phyloP scores from a whole-genome alignment of 768 basidiomycete species.

The Cubamyces lactineus region DNA sequence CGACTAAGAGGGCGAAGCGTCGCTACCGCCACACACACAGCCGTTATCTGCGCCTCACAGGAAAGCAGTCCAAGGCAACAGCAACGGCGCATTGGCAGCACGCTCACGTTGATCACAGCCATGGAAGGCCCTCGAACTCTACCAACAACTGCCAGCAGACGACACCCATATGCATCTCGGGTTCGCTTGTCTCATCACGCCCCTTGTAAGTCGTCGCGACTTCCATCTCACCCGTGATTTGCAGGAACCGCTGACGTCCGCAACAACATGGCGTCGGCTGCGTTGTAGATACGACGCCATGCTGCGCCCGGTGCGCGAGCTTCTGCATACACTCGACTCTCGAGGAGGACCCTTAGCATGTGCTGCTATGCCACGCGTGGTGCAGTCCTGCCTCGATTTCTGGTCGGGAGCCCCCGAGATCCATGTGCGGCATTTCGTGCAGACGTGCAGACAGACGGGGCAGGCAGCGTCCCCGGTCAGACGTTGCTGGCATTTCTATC shows the following conservation, averaged over 20 bases:
- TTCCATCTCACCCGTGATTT: neutral
- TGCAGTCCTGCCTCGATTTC: too few species aligned
- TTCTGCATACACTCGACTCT: neutral
- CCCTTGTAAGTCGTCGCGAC: neutral
- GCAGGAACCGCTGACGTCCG: too few species aligned
- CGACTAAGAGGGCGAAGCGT: too few species aligned
- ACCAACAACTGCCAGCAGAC: neutral
- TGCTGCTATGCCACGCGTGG: too few species aligned
- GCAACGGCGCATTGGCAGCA: neutral
- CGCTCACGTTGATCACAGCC: neutral
- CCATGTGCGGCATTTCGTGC: too few species aligned
- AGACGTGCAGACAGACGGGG: too few species aligned
- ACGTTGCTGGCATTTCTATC: neutral
- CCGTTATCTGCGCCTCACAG: too few species aligned
- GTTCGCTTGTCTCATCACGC: neutral
- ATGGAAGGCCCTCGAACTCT: neutral
- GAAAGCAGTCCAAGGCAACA: too few species aligned
- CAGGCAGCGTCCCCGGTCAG: neutral
- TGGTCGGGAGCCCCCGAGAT: too few species aligned
- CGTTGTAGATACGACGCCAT: slow-evolving; percentile 2
- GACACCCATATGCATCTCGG: too few species aligned
- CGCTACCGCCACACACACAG: too few species aligned
- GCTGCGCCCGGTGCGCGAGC: neutral
- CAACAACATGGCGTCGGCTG: neutral
- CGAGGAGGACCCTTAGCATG: too few species aligned